These are phyloP conservation scores for Cyclanthera cordifolia DNA, from an alignment of 306 rosid genomes.

Conservation along the genomic window DNA sequence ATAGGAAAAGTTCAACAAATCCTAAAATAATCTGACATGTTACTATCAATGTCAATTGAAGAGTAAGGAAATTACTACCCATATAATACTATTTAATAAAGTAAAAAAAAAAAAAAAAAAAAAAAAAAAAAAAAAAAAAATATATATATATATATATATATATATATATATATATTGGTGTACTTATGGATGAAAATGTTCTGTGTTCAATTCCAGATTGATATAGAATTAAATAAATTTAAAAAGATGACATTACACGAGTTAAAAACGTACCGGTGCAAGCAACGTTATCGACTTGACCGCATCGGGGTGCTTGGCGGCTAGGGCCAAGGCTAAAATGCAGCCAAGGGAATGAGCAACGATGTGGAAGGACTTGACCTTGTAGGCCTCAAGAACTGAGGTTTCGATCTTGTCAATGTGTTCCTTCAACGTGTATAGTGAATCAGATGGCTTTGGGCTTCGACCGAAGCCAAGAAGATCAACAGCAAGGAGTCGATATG, in stretches of 20 bases:
- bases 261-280: slow-evolving; percentile 54
- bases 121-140: too few relatives aligned
- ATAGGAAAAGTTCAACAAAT: too few relatives aligned
- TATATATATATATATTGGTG: too few relatives aligned
- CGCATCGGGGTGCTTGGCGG: slow-evolving; percentile 54
- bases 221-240: not conserved
- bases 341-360: slow-evolving; percentile 95
- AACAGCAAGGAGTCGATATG: slow-evolving; percentile 61
- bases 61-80: too few relatives aligned
- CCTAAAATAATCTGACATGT: too few relatives aligned
- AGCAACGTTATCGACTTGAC: slow-evolving; percentile 79
- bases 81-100: too few relatives aligned
- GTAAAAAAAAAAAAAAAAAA: too few relatives aligned
- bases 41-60: too few relatives aligned
- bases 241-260: not conserved
- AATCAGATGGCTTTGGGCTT: slow-evolving; percentile 81
- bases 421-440: slow-evolving; percentile 67
- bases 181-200: too few relatives aligned
- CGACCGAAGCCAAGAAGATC: slow-evolving; percentile 89
- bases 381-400: slow-evolving; percentile 58
- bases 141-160: too few relatives aligned
- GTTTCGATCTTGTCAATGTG: slow-evolving; percentile 76
- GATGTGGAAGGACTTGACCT: slow-evolving; percentile 69
- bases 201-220: too few relatives aligned
- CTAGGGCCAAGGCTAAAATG: slow-evolving; percentile 78